Percentiles rank a stretch among this genome's conserved stretches.
Conservation (phyloP, 1,139 yeast genomes). For the Suhomyces choctaworum region DNA sequence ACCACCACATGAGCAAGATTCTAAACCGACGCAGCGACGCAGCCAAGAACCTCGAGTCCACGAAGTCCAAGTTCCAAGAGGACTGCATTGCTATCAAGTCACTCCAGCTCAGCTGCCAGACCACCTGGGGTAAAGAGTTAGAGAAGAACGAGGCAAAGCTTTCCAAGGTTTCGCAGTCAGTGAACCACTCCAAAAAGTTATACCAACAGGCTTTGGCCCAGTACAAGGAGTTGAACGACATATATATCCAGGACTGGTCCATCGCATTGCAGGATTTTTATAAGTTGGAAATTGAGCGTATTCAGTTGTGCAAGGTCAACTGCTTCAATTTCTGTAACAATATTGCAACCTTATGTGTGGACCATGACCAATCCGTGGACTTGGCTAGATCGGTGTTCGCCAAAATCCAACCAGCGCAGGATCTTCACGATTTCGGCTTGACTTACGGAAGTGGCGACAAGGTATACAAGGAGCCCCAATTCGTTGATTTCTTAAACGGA, state of each 20-base stretch:
- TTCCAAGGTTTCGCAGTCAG: constrained; percentile 52
- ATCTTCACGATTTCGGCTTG: constrained; percentile 56
- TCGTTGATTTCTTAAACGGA: constrained; percentile 44
- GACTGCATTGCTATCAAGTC: constrained; percentile 63
- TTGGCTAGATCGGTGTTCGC: constrained; percentile 67
- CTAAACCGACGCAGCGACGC: constrained; percentile 28
- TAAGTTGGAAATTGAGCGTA: constrained; percentile 74
- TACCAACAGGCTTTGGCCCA: constrained; percentile 61
- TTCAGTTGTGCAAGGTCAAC: constrained; percentile 71
- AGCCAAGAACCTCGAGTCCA: constrained; percentile 37
- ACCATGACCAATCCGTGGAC: constrained; percentile 76
- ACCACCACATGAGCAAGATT: constrained; percentile 41
- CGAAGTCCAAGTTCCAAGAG: constrained; percentile 55
- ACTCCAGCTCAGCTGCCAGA: constrained; percentile 60
- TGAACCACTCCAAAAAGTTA: constrained; percentile 51
- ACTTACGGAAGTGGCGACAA: constrained; percentile 67
- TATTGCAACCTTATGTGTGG: constrained; percentile 74
- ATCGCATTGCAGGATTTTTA: constrained; percentile 68
- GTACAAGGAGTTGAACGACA: constrained; percentile 65
- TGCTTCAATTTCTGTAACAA: constrained; percentile 83
- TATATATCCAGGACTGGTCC: constrained; percentile 82
- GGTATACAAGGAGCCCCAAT: constrained; percentile 55
- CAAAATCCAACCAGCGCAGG: constrained; percentile 61
- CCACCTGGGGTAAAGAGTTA: constrained; percentile 77
- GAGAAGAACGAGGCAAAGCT: constrained; percentile 66